Percentiles rank a stretch among this genome's conserved stretches.
phyloP scores from a whole-genome alignment of 2,329 filamentous ascomycete species.

The Colletotrichum sansevieriae region DNA sequence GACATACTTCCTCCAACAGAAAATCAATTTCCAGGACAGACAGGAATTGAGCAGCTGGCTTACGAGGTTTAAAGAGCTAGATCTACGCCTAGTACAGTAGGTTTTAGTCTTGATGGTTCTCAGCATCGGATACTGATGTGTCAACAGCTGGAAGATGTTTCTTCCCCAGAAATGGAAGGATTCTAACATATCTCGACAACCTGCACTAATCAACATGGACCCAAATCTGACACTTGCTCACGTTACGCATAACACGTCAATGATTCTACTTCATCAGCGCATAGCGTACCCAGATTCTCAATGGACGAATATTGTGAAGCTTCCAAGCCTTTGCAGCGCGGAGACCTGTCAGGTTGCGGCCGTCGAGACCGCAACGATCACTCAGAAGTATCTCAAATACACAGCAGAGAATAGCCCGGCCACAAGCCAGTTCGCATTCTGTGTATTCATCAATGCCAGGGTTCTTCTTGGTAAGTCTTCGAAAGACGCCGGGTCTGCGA shows the following conservation, averaged over 20 bases:
- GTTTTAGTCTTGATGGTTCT: constrained; percentile 7
- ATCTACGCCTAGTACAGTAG: constrained; percentile 59
- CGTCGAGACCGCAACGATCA: constrained; percentile 59
- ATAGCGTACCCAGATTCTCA: constrained; percentile 58
- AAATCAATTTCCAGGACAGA: constrained; percentile 54
- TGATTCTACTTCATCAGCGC: constrained; percentile 62
- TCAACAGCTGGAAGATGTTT: constrained; percentile 57
- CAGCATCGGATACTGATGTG: background rate
- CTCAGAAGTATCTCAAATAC: constrained; percentile 59
- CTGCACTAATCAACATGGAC: constrained; percentile 53
- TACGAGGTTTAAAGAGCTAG: constrained; percentile 61
- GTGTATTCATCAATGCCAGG: constrained; percentile 59
- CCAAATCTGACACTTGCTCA: constrained; percentile 64
- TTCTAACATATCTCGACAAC: constrained; percentile 47
- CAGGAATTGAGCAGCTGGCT: constrained; percentile 59
- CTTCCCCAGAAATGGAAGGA: constrained; percentile 58
- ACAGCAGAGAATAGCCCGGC: constrained; percentile 47
- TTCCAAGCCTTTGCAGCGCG: constrained; percentile 60
- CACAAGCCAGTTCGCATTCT: constrained; percentile 59
- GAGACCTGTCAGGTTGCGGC: constrained; percentile 63
- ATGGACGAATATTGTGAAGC: constrained; percentile 47
- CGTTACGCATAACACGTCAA: constrained; percentile 63
- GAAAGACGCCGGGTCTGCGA: too few relatives aligned
- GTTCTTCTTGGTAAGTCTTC: constrained; percentile 51
- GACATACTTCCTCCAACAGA: constrained; percentile 59